Evolutionary conservation across 2,329 filamentous ascomycete genomes (phyloP), one percentile per base, ranked within the genome.

Genomic region (Byssoonygena ceratinophila): DNA sequence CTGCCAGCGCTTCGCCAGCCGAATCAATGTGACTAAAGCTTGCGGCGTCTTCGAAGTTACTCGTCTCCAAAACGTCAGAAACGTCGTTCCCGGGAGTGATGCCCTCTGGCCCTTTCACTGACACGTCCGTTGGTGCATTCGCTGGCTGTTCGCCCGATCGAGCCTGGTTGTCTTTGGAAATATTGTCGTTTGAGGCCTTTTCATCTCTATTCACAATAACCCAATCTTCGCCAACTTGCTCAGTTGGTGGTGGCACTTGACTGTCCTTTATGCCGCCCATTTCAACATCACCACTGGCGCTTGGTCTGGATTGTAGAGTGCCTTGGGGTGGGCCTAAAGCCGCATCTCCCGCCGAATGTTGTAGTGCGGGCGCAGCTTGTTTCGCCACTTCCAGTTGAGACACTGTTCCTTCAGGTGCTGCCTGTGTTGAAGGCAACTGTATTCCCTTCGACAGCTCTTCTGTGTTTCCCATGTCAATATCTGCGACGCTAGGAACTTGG

Each of bases 161-260:
- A 14, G 51, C 31, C 14, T 41, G 37, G 16, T 31, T 18, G 11
- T 14, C 46, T 1, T 27, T 46, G 4, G 39, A 18, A 39, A 12
- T 32, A 23, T 27, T 25, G 46, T 55, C 37, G 44, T 61, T 64
- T 12, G 60, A 49, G 5, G 54, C 46, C 18, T 60, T 70, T 22
- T 74, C 76, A 44, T 79, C 80, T 58, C 84, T 83, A 52, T 82
- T 79, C 27, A 89, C 80, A 53, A 89, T 82, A 2, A 88, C 82
- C 85, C 85, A 89, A 57, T 89, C 85, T 27, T 78, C 82, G 11
- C 47, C 76, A 11, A 76, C 74, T 16, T 74, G 74, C 12, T 66
- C 65, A 37, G 64, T 64, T 8, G 68, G 62, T 18, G 68, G 65
- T 18, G 66, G 63, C 37, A 68, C 65, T 29, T 61, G 61, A 23